Percentiles rank a stretch among this genome's conserved stretches.
Conservation (phyloP, 495 filamentous ascomycete species). For the Aspergillus ostianus region DNA sequence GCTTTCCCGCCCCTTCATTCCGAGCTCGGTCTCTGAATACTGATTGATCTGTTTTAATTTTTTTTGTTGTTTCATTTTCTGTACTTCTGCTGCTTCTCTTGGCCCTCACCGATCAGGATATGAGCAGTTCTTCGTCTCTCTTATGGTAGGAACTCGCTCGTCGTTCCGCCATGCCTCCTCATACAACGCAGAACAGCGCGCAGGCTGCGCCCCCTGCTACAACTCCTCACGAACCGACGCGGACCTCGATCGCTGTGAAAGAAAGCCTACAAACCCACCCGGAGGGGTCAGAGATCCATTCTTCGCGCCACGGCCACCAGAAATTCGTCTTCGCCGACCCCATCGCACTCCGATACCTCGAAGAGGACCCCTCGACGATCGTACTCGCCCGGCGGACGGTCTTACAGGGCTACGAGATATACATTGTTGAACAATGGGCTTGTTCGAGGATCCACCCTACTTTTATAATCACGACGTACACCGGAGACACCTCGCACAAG, state of each 20-base stretch:
- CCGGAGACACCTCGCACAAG: constrained; percentile 76
- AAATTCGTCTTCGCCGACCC: constrained; percentile 71
- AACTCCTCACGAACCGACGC: constrained; percentile 23
- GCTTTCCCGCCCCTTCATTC: constrained; percentile 21
- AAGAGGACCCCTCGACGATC: constrained; percentile 76
- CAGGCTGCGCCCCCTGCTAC: constrained; percentile 18
- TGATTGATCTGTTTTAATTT: not conserved
- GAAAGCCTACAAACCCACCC: constrained; percentile 25
- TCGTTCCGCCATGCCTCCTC: constrained; percentile 15
- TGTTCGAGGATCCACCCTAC: constrained; percentile 89
- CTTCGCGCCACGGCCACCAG: constrained; percentile 36
- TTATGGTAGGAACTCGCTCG: constrained; percentile 6
- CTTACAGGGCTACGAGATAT: constrained; percentile 85
- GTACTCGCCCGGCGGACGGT: constrained; percentile 67
- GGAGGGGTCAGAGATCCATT: constrained; percentile 19
- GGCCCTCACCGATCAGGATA: not conserved
- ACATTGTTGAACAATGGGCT: constrained; percentile 97
- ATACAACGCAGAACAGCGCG: constrained; percentile 25
- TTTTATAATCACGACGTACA: constrained; percentile 90
- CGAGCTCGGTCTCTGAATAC: constrained; percentile 16
- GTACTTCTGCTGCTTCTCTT: not conserved
- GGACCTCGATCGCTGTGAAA: constrained; percentile 23
- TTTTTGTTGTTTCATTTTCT: not conserved
- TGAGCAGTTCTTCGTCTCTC: constrained; percentile 12
- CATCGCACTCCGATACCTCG: constrained; percentile 79